Evolutionary conservation across 2,329 filamentous ascomycete genomes (phyloP).

Genomic region (Alternaria triticimaculans): DNA sequence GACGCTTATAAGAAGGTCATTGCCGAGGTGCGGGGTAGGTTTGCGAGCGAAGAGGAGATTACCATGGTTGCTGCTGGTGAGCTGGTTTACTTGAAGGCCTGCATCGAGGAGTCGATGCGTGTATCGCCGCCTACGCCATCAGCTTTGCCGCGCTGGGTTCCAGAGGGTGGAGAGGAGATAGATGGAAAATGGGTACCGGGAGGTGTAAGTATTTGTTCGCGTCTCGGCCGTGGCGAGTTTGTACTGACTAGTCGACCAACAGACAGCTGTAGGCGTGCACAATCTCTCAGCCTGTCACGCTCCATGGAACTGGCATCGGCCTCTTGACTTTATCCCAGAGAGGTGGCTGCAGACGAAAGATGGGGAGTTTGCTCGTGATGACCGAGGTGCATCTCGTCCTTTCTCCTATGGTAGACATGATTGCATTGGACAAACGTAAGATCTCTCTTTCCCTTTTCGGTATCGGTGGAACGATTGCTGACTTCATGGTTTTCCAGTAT

Average conservation of each 20-base stretch:
- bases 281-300: constrained; percentile 3
- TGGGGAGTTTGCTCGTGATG: not conserved
- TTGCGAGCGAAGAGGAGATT: constrained; percentile 1
- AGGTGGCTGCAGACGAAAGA: constrained; percentile 8
- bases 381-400: constrained; percentile 4
- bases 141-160: constrained; percentile 4
- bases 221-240: not conserved
- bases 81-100: constrained; percentile 1
- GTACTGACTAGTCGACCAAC: not conserved
- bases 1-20: not conserved
- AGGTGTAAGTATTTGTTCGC: not conserved
- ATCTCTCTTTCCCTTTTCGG: not conserved
- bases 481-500: not conserved
- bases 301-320: constrained; percentile 5
- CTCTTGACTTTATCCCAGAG: constrained; percentile 5
- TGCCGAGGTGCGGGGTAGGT: constrained; percentile 1
- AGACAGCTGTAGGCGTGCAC: constrained; percentile 5
- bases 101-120: constrained; percentile 4
- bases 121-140: constrained; percentile 4
- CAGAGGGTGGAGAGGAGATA: constrained; percentile 5
- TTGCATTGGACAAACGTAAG: constrained; percentile 6
- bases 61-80: constrained; percentile 6
- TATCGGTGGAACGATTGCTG: not conserved
- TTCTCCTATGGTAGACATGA: constrained; percentile 7
- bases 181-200: constrained; percentile 5